phyloP scores from a whole-genome alignment of 2,329 filamentous ascomycete species.

The Lachnum nothofagi region DNA sequence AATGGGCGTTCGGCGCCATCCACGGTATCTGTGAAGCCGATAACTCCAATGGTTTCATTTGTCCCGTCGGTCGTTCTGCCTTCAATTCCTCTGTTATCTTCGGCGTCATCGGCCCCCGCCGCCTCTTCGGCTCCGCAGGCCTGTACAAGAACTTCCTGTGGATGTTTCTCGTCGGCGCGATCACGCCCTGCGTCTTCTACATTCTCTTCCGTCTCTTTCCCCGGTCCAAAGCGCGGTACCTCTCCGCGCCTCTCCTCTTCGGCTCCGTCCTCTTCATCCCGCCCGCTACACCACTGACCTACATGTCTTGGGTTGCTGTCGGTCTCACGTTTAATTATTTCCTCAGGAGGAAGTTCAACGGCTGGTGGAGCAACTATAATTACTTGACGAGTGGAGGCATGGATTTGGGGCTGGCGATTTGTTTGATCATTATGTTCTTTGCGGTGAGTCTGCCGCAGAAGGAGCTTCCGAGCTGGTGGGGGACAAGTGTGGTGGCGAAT shows the following conservation, averaged over 20 bases:
- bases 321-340: constrained; percentile 65
- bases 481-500: constrained; percentile 31
- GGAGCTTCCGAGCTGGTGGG: constrained; percentile 52
- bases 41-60: constrained; percentile 49
- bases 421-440: constrained; percentile 66
- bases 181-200: constrained; percentile 59
- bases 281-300: constrained; percentile 66
- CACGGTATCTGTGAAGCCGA: constrained; percentile 54
- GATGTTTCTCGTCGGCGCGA: constrained; percentile 65
- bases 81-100: constrained; percentile 68
- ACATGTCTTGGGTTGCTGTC: constrained; percentile 60
- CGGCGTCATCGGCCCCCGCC: constrained; percentile 66
- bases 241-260: constrained; percentile 65
- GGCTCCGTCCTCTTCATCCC: constrained; percentile 60
- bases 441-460: constrained; percentile 54
- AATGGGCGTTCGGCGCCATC: constrained; percentile 57
- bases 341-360: constrained; percentile 58
- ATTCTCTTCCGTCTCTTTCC: constrained; percentile 52
- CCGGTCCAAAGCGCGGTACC: constrained; percentile 56
- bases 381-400: constrained; percentile 68
- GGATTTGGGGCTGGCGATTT: constrained; percentile 62
- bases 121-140: constrained; percentile 61
- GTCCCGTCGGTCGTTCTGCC: constrained; percentile 46
- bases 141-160: constrained; percentile 61
- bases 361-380: constrained; percentile 76